A percentile compares a stretch with the other conserved stretches of the same genome.
Evolutionary conservation across 140 eudicot genomes (phyloP).

Genomic region (Flaveria floridana): DNA sequence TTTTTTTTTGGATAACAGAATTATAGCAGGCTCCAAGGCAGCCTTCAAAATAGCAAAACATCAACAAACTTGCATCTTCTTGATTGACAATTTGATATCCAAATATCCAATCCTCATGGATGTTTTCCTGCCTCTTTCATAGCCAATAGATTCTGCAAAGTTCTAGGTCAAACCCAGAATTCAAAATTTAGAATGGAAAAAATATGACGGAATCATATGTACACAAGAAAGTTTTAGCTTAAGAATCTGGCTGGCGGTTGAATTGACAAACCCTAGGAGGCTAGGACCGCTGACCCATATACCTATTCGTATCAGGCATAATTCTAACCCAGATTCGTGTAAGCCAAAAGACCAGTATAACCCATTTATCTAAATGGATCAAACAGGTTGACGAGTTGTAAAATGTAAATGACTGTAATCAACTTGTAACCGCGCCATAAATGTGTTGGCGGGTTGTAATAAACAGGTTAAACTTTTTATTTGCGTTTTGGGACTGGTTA

Average conservation of each 20-base stretch:
- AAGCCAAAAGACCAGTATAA: background rate
- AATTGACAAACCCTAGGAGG: background rate
- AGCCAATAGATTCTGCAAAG: slow-evolving; percentile 33
- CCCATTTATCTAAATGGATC: background rate
- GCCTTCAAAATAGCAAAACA: slow-evolving; percentile 27
- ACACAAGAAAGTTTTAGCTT: background rate
- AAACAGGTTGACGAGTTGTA: background rate
- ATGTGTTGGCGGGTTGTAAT: background rate
- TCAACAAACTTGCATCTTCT: slow-evolving; percentile 12
- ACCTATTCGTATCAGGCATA: no score
- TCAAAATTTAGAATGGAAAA: background rate
- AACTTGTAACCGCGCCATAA: background rate
- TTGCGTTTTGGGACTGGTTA: no score
- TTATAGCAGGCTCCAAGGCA: slow-evolving; percentile 27
- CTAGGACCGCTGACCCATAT: background rate
- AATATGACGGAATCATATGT: background rate
- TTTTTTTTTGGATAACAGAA: background rate
- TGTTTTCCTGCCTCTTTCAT: slow-evolving; percentile 25
- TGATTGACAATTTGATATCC: background rate
- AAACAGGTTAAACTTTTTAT: no score
- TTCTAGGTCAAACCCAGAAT: background rate
- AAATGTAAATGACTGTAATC: background rate
- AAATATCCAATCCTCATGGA: slow-evolving; percentile 18
- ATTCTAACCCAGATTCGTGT: no score
- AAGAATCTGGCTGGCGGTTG: background rate